A percentile compares a stretch with the other conserved stretches of the same genome.
These are phyloP conservation scores for Davidsoniella australis DNA, from an alignment of 2,329 filamentous ascomycete species.

Conservation along the genomic window DNA sequence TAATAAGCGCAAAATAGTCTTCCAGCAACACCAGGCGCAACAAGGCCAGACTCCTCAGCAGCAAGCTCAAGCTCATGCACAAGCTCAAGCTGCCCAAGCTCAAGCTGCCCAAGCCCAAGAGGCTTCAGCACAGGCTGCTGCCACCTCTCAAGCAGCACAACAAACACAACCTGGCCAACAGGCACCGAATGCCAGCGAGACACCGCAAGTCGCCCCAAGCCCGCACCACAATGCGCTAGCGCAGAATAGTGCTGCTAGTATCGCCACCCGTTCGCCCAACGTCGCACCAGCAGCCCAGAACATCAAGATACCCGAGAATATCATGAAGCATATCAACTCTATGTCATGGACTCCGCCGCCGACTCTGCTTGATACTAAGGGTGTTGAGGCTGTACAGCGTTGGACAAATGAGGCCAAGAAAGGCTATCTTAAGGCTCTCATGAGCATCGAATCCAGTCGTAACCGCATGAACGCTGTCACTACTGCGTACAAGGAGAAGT, in stretches of 20 bases:
- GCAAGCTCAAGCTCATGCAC: conserved; percentile 7
- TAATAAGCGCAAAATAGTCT: conserved; percentile 21
- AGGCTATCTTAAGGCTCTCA: conserved; percentile 30
- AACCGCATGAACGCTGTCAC: conserved; percentile 27
- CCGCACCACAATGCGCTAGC: conserved; percentile 7
- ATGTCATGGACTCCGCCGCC: conserved; percentile 30
- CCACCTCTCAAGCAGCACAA: conserved; percentile 8
- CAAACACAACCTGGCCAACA: conserved; percentile 13
- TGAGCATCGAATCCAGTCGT: conserved; percentile 31
- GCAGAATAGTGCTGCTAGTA: conserved; percentile 14
- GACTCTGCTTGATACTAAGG: conserved; percentile 25
- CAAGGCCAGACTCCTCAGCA: conserved; percentile 19
- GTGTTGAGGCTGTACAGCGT: conserved; percentile 26
- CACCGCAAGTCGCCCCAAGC: conserved; percentile 2
- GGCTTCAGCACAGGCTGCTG: neutral
- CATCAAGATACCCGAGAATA: conserved; percentile 24
- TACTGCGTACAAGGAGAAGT: conserved; percentile 24
- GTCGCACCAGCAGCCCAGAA: conserved; percentile 16
- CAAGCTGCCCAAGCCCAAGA: conserved; percentile 14
- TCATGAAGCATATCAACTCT: conserved; percentile 30
- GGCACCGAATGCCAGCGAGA: conserved; percentile 9
- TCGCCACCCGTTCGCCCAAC: conserved; percentile 12
- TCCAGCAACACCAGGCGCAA: conserved; percentile 19
- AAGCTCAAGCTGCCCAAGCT: conserved; percentile 13
- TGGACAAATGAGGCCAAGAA: conserved; percentile 32